Evolutionary conservation across 1,284 basidiomycete genomes (phyloP), one percentile per base, ranked within the genome.

Genomic region (Austroboletus olivaceoglutinosus): DNA sequence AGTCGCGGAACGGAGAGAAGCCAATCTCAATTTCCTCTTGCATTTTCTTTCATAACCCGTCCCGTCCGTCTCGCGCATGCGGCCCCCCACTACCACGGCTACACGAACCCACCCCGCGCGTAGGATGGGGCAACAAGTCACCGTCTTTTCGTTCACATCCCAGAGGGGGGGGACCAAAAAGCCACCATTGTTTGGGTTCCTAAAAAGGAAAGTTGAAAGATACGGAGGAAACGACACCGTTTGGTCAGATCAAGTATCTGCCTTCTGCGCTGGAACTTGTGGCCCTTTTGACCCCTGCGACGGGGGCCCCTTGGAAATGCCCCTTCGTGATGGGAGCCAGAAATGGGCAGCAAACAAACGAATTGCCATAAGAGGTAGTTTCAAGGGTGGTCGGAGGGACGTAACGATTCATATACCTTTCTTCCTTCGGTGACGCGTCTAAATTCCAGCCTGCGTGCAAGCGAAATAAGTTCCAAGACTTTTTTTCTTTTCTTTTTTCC

Each of bases 351-450:
- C 63, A 68, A 73, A 80, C 77, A 80, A 80, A 77, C 76, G 76
- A 66, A 68, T 68, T 65, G 67, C 78, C 74, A 71, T 68, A 80
- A 76, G 60, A 68, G 78, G 78, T 70, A 80, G 68, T 74, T 76
- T 78, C 67, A 79, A 80, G 76, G 76, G 70, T 48, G 59, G 62
- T 59, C 63, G 59, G 66, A 36, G 34, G 65, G 62, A 71, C 69
- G 67, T 67, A 67, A 74, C 56, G 43, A 34, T 42, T 72, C 69
- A 61, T 58, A 44, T 45, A 21, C 34, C 16, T 36, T 19, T 36
- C 46, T 62, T 37, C 41, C 55, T 58, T 64, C 57, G 59, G 59
- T 65, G 66, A 65, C 64, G 63, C 62, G 51, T 68, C 38, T 57
- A 59, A 62, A 58, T 61, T 60, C 49, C 62, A 53, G 47, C 51